Evolutionary conservation across 441 rosid species (phyloP).

Genomic region (Omphalea diandra): DNA sequence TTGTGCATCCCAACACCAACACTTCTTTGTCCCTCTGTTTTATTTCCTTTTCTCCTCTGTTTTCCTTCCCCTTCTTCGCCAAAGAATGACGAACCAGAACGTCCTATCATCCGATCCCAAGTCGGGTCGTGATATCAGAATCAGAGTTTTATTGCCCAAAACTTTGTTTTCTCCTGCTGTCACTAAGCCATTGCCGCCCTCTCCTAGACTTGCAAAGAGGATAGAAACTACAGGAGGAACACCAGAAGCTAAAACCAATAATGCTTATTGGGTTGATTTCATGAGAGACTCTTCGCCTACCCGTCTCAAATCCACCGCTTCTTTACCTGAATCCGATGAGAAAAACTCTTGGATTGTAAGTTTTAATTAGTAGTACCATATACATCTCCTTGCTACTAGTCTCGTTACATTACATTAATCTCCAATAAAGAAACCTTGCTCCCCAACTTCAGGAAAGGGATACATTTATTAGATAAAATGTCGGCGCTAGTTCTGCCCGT

Average conservation of each 20-base stretch:
- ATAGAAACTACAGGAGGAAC: constrained; percentile 45
- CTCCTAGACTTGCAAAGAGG: constrained; percentile 39
- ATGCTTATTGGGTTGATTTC: constrained; percentile 64
- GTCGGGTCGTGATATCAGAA: constrained; percentile 33
- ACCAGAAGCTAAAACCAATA: constrained; percentile 47
- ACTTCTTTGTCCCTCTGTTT: not conserved
- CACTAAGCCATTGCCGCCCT: constrained; percentile 48
- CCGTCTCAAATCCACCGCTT: constrained; percentile 48
- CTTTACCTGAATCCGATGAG: constrained; percentile 33
- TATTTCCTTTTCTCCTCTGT: constrained; percentile 8
- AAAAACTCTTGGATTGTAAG: constrained; percentile 68
- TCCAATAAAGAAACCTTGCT: no score
- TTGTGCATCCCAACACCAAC: constrained; percentile 5
- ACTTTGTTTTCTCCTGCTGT: constrained; percentile 33
- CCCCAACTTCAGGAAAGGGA: no score
- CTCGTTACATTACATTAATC: no score
- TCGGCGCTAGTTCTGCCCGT: no score
- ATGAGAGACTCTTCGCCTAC: constrained; percentile 89
- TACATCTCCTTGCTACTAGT: no score
- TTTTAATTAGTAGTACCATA: no score
- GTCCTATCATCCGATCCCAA: constrained; percentile 40
- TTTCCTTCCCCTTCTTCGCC: not conserved
- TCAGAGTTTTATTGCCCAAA: constrained; percentile 33
- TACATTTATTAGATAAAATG: no score
- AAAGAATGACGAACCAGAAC: constrained; percentile 69